Evolutionary conservation across 2,329 filamentous ascomycete species (phyloP), one percentile per base, ranked within the genome.

Genomic region (Clonostachys chloroleuca): DNA sequence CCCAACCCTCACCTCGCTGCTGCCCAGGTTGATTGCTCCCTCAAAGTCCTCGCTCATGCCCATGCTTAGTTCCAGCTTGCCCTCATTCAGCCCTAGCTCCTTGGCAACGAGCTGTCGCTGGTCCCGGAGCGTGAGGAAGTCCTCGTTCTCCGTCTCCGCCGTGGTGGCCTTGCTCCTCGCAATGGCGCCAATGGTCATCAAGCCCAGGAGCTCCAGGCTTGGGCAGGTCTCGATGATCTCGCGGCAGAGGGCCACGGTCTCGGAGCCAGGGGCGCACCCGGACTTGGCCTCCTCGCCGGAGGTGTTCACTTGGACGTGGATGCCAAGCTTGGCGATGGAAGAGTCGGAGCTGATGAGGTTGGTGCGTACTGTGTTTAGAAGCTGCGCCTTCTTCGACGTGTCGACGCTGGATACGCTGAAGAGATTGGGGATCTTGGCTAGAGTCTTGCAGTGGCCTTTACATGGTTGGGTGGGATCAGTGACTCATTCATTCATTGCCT

Each of bases 181-280:
- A 64, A 97, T 95, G 16, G 92, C 91, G 2, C 94, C 94, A 60
- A 99, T 97, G 3, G 94, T 99, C 94, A 99, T 99, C 36, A 99
- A 68, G 0, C 94, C 94, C 33, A 87, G 76, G 3, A 99, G 72
- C 48, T 80, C 73, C 36, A 99, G 72, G 62, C 84, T 77, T 2
- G 88, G 84, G 64, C 90, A 95, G 36, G 81, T 74, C 5, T 85
- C 74, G 12, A 80, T 64, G 45, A 99, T 81, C 59, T 86, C 78
- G 45, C 75, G 76, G 62, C 89, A 92, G 37, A 97, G 71, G 0
- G 69, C 73, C 2, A 81, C 64, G 43, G 81, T 74, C 47, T 87
- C 72, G 13, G 77, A 69, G 2, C 75, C 77, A 0, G 92, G 92
- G 6, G 81, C 72, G 42, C 90, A 85, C 17, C 94, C 94, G 5